Percentiles rank a stretch among this genome's conserved stretches.
Evolutionary conservation across 441 rosid genomes (phyloP).

Genomic region (Mallotus japonicus): DNA sequence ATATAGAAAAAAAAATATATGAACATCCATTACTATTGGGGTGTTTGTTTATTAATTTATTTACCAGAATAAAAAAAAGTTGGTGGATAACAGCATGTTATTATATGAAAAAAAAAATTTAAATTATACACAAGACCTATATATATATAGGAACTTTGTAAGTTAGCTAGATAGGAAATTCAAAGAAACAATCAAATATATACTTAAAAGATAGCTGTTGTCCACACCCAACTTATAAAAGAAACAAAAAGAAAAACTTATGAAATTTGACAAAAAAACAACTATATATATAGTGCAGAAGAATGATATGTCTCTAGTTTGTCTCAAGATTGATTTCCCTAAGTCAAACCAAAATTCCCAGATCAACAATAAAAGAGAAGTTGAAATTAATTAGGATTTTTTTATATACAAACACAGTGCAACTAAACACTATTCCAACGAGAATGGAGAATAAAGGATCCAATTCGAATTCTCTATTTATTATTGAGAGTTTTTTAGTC

Average conservation of each 20-base stretch:
- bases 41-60: not conserved
- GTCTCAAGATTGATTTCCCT: not conserved
- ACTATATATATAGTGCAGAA: not conserved
- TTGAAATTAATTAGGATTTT: too few species aligned
- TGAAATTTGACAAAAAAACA: not conserved
- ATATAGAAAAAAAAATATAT: too few species aligned
- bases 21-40: too few species aligned
- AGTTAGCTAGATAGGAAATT: not conserved
- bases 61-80: not conserved
- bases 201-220: not conserved
- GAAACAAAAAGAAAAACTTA: not conserved
- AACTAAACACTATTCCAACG: too few species aligned
- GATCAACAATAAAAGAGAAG: not conserved
- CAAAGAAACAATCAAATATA: not conserved
- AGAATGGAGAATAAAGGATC: too few species aligned
- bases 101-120: not conserved
- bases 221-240: not conserved
- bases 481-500: too few species aligned
- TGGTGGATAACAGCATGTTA: not conserved
- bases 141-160: not conserved
- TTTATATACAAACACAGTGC: too few species aligned
- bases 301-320: not conserved
- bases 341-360: not conserved
- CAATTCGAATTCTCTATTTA: too few species aligned
- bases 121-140: too few species aligned